Evolutionary conservation across 1,284 basidiomycete species (phyloP), one percentile per base, ranked within the genome.

Genomic region (Anthracocystis setariae): DNA sequence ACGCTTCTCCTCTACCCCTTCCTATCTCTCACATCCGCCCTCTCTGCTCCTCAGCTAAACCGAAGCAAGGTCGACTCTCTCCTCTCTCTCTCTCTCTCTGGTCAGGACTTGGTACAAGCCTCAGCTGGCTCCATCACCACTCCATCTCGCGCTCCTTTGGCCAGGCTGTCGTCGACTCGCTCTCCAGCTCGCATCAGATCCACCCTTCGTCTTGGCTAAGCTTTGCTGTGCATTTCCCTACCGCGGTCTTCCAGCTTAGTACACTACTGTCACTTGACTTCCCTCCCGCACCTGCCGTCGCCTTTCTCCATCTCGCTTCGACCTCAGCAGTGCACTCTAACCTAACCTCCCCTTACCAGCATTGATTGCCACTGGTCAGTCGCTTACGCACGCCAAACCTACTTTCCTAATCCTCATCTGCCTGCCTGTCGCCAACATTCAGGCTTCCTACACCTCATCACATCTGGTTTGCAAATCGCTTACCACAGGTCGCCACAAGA

Each of bases 381-480:
- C 32, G 45, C 25, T 46, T 32, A 46, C 45, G 45, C 45, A 33
- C 20, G 29, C 45, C n/a, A 29, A 10, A n/a, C n/a, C 46, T 37
- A 9, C 32, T 2, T 37, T 35, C 27, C 46, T 15, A 38, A 21
- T 33, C 17, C 24, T 38, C n/a, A n/a, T n/a, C n/a, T 15, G 33
- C 29, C 33, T 21, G 13, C 27, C 5, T 43, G 13, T 29, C 37
- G 20, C 17, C 25, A 32, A 7, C 25, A 20, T 20, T 29, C 17
- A n/a, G 7, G 35, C 37, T 27, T 15, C 2, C 12, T 25, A 29
- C 20, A 23, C 40, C 2, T 32, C 39, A 25, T 9, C 38, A 10
- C 29, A 29, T 5, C 29, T 29, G 29, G 27, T 23, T 43, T 29
- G 38, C 25, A 15, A 20, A 43, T 12, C 18, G 42, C 40, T 52